These are phyloP conservation scores for Aphanomyces cochlioides DNA, from an alignment of 352 stramenopile genomes.

Conservation along the genomic window DNA sequence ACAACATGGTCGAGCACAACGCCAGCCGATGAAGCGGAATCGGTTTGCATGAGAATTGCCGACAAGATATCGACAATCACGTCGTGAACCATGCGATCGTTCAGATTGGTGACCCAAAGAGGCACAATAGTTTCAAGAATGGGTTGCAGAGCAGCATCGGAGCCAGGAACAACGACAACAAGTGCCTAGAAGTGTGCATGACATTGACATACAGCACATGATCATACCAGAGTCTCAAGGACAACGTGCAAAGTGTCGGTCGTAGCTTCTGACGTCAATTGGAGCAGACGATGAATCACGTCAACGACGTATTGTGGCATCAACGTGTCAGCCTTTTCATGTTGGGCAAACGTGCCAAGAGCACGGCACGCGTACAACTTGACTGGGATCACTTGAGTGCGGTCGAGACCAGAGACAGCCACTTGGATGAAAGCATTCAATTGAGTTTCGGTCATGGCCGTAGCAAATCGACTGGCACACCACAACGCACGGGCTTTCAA, in stretches of 20 bases:
- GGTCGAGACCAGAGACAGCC: conserved; percentile 67
- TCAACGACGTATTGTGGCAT: conserved; percentile 47
- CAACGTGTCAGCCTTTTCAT: conserved; percentile 45
- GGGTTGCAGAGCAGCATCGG: background rate
- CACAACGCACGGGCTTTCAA: conserved; percentile 70
- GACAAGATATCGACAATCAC: conserved; percentile 17
- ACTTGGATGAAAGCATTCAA: conserved; percentile 66
- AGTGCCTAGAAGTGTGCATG: conserved; percentile 9
- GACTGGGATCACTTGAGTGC: conserved; percentile 63
- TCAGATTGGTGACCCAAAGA: background rate
- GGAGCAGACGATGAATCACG: conserved; percentile 58
- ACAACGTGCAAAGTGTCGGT: conserved; percentile 75
- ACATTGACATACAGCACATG: background rate
- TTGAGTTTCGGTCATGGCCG: conserved; percentile 69
- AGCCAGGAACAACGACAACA: conserved; percentile 1
- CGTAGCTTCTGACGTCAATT: conserved; percentile 52
- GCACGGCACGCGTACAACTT: conserved; percentile 75
- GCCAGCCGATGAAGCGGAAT: background rate
- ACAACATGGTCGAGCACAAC: conserved; percentile 8
- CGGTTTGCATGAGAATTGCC: background rate
- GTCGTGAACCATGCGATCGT: conserved; percentile 26
- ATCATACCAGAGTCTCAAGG: conserved; percentile 59
- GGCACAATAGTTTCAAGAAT: background rate
- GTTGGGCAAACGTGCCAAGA: conserved; percentile 61
- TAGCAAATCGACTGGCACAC: conserved; percentile 70